Percentiles rank a stretch among this genome's conserved stretches.
Evolutionary conservation across 2,329 filamentous ascomycete species (phyloP).

Genomic region (Calycina herbarum): DNA sequence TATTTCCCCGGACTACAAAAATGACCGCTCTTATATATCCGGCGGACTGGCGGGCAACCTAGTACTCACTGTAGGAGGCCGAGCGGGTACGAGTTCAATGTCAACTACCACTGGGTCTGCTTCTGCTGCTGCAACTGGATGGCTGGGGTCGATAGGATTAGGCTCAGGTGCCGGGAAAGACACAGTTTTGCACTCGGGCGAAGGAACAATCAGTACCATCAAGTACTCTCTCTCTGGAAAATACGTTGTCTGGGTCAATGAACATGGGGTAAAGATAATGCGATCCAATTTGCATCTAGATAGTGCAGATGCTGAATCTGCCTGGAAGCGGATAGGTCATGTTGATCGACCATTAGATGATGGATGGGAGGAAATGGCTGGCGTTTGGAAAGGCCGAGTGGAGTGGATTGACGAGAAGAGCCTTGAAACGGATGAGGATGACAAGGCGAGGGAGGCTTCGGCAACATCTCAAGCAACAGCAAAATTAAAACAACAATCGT

Average conservation of each 20-base stretch:
- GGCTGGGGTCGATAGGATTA: constrained; percentile 86
- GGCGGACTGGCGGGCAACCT: constrained; percentile 86
- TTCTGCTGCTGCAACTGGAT: constrained; percentile 80
- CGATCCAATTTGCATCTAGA: constrained; percentile 82
- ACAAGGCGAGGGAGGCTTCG: constrained; percentile 35
- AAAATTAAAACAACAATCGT: constrained; percentile 50
- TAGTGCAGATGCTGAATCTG: constrained; percentile 71
- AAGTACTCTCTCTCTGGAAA: constrained; percentile 93
- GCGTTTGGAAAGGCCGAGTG: constrained; percentile 86
- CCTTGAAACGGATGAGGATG: constrained; percentile 70
- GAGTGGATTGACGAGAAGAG: constrained; percentile 90
- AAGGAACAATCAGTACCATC: constrained; percentile 86
- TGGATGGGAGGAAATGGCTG: constrained; percentile 94
- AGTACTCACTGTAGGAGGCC: constrained; percentile 81
- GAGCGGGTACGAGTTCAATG: constrained; percentile 73
- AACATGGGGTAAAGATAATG: constrained; percentile 98
- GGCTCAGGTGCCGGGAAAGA: constrained; percentile 79
- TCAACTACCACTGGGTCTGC: constrained; percentile 85
- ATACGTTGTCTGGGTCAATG: constrained; percentile 94
- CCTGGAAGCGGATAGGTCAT: constrained; percentile 94
- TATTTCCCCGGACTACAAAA: constrained; percentile 92
- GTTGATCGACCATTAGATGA: constrained; percentile 83
- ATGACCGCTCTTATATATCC: constrained; percentile 84
- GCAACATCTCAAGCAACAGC: constrained; percentile 47
- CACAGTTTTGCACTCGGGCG: constrained; percentile 83